phyloP scores from a whole-genome alignment of 176 grass and related monocot genomes.

The Avena eriantha region DNA sequence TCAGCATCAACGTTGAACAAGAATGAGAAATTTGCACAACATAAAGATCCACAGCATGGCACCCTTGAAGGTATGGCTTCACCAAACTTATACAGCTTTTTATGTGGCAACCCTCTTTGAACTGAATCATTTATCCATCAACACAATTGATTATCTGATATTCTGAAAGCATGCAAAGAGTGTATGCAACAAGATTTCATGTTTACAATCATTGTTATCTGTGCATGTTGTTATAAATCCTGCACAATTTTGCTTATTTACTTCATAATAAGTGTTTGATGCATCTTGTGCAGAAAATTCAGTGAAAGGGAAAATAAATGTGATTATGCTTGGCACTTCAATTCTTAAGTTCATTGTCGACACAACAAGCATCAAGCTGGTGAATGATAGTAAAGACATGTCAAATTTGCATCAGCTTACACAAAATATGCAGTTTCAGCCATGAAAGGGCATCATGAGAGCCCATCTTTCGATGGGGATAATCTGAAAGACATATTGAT shows the following conservation, averaged over 20 bases:
- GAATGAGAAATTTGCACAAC: constrained; percentile 42
- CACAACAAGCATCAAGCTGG: constrained; percentile 51
- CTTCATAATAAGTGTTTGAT: constrained; percentile 1
- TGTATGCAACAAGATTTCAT: neutral
- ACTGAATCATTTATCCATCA: neutral
- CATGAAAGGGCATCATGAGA: constrained; percentile 54
- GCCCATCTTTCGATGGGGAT: constrained; percentile 50
- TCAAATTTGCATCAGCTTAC: constrained; percentile 69
- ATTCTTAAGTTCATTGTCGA: constrained; percentile 79
- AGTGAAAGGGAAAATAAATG: constrained; percentile 52
- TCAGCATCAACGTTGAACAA: constrained; percentile 41
- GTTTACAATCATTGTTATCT: constrained; percentile 7
- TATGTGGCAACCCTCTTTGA: constrained; percentile 28
- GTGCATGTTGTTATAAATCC: constrained; percentile 3
- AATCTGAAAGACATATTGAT: constrained; percentile 66
- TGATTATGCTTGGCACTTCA: constrained; percentile 62
- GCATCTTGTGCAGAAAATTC: constrained; percentile 55
- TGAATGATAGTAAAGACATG: constrained; percentile 59
- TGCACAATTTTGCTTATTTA: constrained; percentile 5
- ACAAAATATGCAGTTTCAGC: constrained; percentile 57
- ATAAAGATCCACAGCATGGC: constrained; percentile 51
- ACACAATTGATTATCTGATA: neutral
- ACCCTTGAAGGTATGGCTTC: constrained; percentile 50
- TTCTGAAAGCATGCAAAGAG: constrained; percentile 3
- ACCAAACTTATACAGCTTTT: neutral